Percentiles rank a stretch among this genome's conserved stretches.
These are phyloP conservation scores for Gremmenia infestans DNA, from an alignment of 2,329 filamentous ascomycete species.

Conservation along the genomic window DNA sequence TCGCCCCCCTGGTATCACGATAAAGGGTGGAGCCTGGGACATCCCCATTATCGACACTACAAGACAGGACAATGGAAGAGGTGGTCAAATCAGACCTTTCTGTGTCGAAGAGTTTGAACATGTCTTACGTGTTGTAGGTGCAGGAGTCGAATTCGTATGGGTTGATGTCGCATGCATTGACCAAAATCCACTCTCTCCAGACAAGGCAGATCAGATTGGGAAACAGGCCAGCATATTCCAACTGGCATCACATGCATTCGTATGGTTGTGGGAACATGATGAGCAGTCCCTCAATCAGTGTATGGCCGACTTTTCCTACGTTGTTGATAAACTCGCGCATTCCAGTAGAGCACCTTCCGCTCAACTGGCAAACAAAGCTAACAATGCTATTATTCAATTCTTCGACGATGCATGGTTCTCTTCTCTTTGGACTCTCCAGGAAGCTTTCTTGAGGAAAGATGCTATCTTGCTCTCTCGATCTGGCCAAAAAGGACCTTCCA, in stretches of 20 bases:
- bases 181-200: neutral
- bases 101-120: too few species aligned
- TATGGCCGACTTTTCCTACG: too few species aligned
- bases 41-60: neutral
- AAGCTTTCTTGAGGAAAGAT: neutral
- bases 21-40: neutral
- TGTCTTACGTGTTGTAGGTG: too few species aligned
- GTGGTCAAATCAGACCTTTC: too few species aligned
- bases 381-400: too few species aligned
- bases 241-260: neutral
- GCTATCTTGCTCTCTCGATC: neutral
- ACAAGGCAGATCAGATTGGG: neutral
- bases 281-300: too few species aligned
- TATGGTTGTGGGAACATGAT: neutral
- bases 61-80: neutral
- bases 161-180: neutral
- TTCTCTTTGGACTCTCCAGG: neutral
- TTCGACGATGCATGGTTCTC: neutral
- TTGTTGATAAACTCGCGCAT: too few species aligned
- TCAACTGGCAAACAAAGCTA: too few species aligned
- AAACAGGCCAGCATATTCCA: neutral
- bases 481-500: too few species aligned
- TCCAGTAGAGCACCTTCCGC: too few species aligned
- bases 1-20: too few species aligned
- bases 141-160: neutral